Evolutionary conservation across 164 flowering plant genomes (phyloP).

Genomic region (Paratinospora sagittata): DNA sequence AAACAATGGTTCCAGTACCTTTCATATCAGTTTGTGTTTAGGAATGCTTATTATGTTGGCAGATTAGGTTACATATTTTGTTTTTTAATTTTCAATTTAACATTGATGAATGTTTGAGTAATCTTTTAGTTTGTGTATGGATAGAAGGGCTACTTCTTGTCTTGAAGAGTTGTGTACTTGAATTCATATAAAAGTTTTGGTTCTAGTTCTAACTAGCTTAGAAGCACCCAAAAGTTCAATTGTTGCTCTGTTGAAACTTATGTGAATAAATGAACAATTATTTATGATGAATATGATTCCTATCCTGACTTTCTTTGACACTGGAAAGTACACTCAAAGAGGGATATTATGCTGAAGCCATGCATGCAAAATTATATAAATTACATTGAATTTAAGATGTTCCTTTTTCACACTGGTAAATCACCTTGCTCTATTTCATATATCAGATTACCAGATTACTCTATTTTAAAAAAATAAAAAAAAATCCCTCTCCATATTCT

Average conservation of each 20-base stretch:
- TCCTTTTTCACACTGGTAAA: too few relatives aligned
- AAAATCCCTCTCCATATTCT: too few relatives aligned
- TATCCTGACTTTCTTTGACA: too few relatives aligned
- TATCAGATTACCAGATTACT: too few relatives aligned
- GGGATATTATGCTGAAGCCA: too few relatives aligned
- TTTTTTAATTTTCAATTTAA: slow-evolving; percentile 2
- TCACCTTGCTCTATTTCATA: too few relatives aligned
- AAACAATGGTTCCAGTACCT: neutral
- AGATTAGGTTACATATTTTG: neutral
- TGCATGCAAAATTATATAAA: too few relatives aligned
- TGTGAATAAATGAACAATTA: too few relatives aligned
- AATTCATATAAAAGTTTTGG: neutral
- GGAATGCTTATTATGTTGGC: neutral
- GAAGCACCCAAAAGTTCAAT: neutral
- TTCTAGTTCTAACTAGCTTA: neutral
- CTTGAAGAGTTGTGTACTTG: neutral
- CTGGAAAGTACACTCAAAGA: too few relatives aligned
- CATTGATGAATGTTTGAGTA: neutral
- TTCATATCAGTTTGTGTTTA: neutral
- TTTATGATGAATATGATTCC: too few relatives aligned
- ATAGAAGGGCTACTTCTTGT: neutral
- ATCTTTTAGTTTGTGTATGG: neutral
- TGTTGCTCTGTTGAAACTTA: neutral
- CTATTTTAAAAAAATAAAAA: too few relatives aligned
- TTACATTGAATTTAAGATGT: too few relatives aligned